Evolutionary conservation across 305 asterid genomes (phyloP), one percentile per base, ranked within the genome.

Genomic region (Nicotiana rustica): DNA sequence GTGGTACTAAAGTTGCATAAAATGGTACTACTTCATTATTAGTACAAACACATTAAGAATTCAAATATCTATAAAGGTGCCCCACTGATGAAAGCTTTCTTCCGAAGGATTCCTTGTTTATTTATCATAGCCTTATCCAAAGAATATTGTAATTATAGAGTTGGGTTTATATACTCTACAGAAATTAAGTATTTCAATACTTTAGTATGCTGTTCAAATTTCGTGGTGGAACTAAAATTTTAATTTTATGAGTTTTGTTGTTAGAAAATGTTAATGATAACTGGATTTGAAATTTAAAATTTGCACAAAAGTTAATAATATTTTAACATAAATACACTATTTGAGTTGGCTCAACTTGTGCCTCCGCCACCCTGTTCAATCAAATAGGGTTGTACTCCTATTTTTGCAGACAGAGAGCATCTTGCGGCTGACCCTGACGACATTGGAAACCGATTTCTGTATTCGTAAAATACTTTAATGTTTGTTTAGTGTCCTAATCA

Each of bases 371-470:
- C 4, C 35, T 36, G 33, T 38, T 13, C 77, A 69, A 44, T 70
- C 18, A 70, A 70, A 73, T 47, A 49, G 41, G 78, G 62, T 13
- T 5, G 12, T 70, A 18, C 12, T n/a, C 38, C 59, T 49, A 25
- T 73, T 13, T 59, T 6, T 7, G 1, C 62, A 66, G 64, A 65
- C 67, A 49, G 68, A 52, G 71, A 79, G 86, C 85, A 88, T 88
- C 90, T 64, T 61, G 80, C 79, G 49, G 64, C 78, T 68, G 82
- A 81, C 31, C n/a, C 4, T 49, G 62, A 71, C 59, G 41, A 56
- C 59, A 5, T 55, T 78, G 80, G 83, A 64, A 69, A 67, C n/a
- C 33, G 21, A 66, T 61, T 44, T 44, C 79, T 21, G 13, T 47
- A 38, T 21, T 71, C 7, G 4, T 47, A 71, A 21, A 44, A 71